phyloP scores from a whole-genome alignment of 805 yeast species.

The Phaffomyces thermotolerans region DNA sequence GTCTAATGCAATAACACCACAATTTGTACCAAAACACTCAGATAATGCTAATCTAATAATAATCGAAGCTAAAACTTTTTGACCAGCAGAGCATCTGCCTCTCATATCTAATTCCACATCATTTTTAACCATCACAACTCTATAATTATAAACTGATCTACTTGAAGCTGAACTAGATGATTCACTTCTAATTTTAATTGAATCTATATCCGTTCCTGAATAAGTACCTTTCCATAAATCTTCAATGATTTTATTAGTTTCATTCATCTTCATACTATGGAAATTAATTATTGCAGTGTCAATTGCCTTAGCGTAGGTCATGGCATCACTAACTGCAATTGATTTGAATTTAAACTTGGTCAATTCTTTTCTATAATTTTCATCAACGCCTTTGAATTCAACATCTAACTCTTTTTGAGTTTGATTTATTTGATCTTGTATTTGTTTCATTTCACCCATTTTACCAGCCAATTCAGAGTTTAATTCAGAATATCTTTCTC shows the following conservation, averaged over 20 bases:
- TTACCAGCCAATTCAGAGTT: constrained; percentile 67
- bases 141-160: constrained; percentile 74
- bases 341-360: constrained; percentile 69
- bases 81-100: constrained; percentile 98
- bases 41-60: constrained; percentile 87
- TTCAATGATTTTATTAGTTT: constrained; percentile 78
- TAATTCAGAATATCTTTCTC: constrained; percentile 42
- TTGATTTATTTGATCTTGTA: constrained; percentile 59
- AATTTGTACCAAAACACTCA: constrained; percentile 89
- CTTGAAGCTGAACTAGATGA: constrained; percentile 22
- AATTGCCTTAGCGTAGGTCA: constrained; percentile 73
- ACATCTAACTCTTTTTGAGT: constrained; percentile 53
- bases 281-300: constrained; percentile 92
- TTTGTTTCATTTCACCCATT: constrained; percentile 79
- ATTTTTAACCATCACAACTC: constrained; percentile 92
- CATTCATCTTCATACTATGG: constrained; percentile 87
- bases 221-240: constrained; percentile 94
- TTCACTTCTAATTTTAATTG: constrained; percentile 81
- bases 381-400: constrained; percentile 66
- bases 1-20: constrained; percentile 94
- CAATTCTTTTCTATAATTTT: constrained; percentile 59
- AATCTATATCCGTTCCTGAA: constrained; percentile 91
- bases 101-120: constrained; percentile 94
- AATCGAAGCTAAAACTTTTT: constrained; percentile 87
- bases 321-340: constrained; percentile 73